These are phyloP conservation scores for Smittium culicis DNA, from an alignment of 371 early-diverging fungal genomes.

Conservation along the genomic window DNA sequence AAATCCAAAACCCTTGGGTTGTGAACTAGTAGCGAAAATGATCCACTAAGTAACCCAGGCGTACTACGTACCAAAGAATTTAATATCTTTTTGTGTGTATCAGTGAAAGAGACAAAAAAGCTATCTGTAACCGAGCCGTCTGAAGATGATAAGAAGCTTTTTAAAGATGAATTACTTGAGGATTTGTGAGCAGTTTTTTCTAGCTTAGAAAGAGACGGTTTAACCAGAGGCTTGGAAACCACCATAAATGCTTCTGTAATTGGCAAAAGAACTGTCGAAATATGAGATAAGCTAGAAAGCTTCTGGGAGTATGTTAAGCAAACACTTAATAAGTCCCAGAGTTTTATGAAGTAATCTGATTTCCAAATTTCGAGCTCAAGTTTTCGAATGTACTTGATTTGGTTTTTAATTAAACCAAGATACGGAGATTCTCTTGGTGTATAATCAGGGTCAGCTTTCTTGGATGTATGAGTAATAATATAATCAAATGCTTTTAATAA, in stretches of 20 bases:
- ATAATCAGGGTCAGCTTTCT: neutral
- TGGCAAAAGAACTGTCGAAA: constrained; percentile 86
- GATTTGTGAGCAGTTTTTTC: neutral
- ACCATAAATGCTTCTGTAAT: constrained; percentile 95
- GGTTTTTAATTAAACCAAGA: neutral
- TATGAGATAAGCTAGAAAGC: constrained; percentile 64
- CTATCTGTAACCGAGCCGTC: constrained; percentile 36
- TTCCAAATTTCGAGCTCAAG: constrained; percentile 4
- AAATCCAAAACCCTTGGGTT: constrained; percentile 96
- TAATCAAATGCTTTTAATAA: constrained; percentile 84
- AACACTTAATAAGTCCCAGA: constrained; percentile 71
- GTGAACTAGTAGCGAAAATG: constrained; percentile 88
- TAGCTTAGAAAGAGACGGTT: constrained; percentile 12
- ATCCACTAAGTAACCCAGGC: constrained; percentile 86
- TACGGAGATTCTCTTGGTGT: neutral
- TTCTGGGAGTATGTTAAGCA: constrained; percentile 58
- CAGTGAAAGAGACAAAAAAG: constrained; percentile 78
- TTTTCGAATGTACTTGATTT: neutral
- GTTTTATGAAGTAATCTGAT: constrained; percentile 9
- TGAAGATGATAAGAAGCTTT: neutral
- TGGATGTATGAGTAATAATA: constrained; percentile 17
- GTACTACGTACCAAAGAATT: constrained; percentile 95
- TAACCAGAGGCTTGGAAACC: constrained; percentile 44
- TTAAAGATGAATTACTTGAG: constrained; percentile 16
- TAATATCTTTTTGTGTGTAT: constrained; percentile 86